These are phyloP conservation scores for Hypoxylon lienhwacheense DNA, from an alignment of 495 filamentous ascomycete genomes.

Conservation along the genomic window DNA sequence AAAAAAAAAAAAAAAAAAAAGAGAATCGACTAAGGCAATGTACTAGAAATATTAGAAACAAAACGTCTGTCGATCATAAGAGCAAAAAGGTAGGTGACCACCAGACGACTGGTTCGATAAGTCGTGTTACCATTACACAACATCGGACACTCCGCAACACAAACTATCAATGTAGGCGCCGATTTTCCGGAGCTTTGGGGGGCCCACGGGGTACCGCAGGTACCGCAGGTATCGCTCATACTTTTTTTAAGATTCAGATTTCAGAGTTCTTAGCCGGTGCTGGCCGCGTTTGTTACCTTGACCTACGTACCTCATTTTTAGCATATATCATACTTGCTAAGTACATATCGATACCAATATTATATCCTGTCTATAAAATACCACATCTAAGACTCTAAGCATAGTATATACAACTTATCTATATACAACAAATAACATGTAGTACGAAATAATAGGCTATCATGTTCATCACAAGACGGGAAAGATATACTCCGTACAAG, in stretches of 20 bases:
- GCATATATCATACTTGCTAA: too few species aligned
- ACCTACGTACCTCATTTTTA: too few species aligned
- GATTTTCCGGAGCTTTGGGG: slow-evolving; percentile 21
- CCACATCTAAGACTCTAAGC: too few species aligned
- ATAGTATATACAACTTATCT: too few species aligned
- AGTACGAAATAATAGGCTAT: too few species aligned
- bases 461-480: slow-evolving; percentile 8
- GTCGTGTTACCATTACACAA: slow-evolving; percentile 19
- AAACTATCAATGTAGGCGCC: background rate
- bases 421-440: too few species aligned
- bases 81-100: slow-evolving; percentile 2
- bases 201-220: slow-evolving; percentile 15
- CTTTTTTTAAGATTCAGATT: too few species aligned
- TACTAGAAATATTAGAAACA: slow-evolving; percentile 4
- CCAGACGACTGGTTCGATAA: slow-evolving; percentile 7
- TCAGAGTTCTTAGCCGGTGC: too few species aligned
- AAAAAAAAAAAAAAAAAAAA: slow-evolving; percentile 4
- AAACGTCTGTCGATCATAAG: background rate
- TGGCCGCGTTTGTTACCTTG: background rate
- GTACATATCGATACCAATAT: too few species aligned
- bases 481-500: slow-evolving; percentile 1
- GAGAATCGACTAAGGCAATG: background rate
- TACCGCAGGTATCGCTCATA: too few species aligned
- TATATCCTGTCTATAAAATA: too few species aligned
- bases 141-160: slow-evolving; percentile 27